Base-by-base conservation (phyloP, 169 alveolate genomes). In the Fabrea salina region DNA sequence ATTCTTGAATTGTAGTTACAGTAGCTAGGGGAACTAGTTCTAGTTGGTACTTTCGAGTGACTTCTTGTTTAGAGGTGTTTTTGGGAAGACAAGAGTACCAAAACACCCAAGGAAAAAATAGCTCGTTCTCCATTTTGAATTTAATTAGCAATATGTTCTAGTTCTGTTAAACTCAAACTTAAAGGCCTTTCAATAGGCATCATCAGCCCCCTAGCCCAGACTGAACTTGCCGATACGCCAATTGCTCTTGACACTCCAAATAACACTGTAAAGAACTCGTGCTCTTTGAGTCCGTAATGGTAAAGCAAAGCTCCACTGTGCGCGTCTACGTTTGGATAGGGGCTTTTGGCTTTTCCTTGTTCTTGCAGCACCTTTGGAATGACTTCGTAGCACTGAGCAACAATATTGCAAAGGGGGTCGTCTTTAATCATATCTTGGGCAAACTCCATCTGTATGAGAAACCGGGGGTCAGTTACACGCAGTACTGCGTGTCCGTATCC, bases 251-350 rank as follows among this genome's bases (percentile, higher is more conserved):
- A 92, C 22, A 97, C 94, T 19, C 98, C 98, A 82, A 97, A 97
- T 35, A 96, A 84, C 11, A 95, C 99, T 13, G 99, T 96, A 86
- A 92, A 97, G 83, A 83, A 95, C 64, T 95, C 95, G 58, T 94
- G 94, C 79, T 94, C 92, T 7, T 72, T 93, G 32, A 97, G 58
- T 7, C 97, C 98, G 80, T 89, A 95, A 82, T 94, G 96, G 79
- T 90, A 86, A 66, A 97, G 87, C 40, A 97, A 86, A 27, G 94
- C 93, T 37, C 99, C 99, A 33, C 98, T 92, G 76, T 94, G 97
- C 78, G 98, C 96, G 89, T 97, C 99, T 44, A 97, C 99, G 84
- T 97, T 97, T 32, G 99, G 99, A 86, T 92, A 96, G 11, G 99
- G 99, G 83, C 93, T 96, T 84, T 90, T 84, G 30, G 96, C 96